Evolutionary conservation across 2,329 filamentous ascomycete genomes (phyloP), one percentile per base, ranked within the genome.

Genomic region (Colletotrichum truncatum): DNA sequence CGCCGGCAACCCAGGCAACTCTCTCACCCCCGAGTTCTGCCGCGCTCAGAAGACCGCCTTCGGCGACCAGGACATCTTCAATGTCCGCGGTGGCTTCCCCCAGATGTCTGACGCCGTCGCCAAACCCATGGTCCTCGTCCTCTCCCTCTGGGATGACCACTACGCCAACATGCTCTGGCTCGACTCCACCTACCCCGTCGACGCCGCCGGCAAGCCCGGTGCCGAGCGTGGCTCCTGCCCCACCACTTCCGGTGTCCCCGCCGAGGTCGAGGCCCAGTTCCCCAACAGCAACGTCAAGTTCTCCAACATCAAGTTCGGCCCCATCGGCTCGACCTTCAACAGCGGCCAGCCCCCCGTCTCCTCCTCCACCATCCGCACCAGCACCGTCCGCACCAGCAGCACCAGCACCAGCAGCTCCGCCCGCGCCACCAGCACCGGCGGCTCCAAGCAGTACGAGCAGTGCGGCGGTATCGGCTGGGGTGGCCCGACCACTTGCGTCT

Each of bases 131-230:
- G 82, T 84, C 30, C 80, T 84, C 28, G 82, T 83, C 70, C 76
- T 84, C 74, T 82, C 80, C 56, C 71, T 84, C 66, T 89, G 87
- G 87, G 87, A 91, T 73, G 90, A 92, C 78, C 58, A 64, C 58
- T 67, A 68, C 66, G 54, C 64, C 32, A 68, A 67, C 57, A 68
- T 68, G 66, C 85, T 91, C 72, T 93, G 91, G 91, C 85, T 93
- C 71, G 91, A 93, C 81, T 87, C 85, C 66, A 85, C 80, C 74
- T 91, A 86, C 81, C 89, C 90, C 51, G 80, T 81, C 66, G 73
- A 78, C 67, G 71, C 78, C 28, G 68, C 66, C 2, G 64, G 60
- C 43, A 18, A 43, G 28, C 80, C 80, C 28, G 87, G 88, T 69
- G 76, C 80, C 62, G 77, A 78, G 41, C 85, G 88, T 71, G 88